Conservation (phyloP, 2,329 filamentous ascomycete species). For the Periconia macrospinosa region DNA sequence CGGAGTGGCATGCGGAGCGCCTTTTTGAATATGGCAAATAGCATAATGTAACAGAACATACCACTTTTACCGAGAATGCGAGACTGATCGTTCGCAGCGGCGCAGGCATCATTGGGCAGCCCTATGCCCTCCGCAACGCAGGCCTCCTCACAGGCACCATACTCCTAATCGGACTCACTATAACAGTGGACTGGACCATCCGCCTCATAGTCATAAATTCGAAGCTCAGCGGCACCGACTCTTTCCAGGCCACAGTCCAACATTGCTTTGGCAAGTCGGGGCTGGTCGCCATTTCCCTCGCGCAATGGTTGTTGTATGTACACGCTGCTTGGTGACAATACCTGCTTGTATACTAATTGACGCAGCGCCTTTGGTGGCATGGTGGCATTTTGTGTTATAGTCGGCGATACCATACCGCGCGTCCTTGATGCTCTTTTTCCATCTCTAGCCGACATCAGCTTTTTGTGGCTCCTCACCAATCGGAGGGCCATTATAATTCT, state of each 20-base stretch:
- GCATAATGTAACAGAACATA: conserved; percentile 68
- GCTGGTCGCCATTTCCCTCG: conserved; percentile 84
- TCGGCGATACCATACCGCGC: conserved; percentile 93
- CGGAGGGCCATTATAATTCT: conserved; percentile 84
- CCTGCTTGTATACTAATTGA: conserved; percentile 20
- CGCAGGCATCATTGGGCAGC: conserved; percentile 74
- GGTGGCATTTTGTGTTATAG: conserved; percentile 97
- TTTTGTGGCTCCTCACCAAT: conserved; percentile 81
- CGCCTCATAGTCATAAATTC: conserved; percentile 96
- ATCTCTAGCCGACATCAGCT: conserved; percentile 68
- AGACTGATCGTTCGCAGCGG: conserved; percentile 45
- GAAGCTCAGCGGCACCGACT: conserved; percentile 90
- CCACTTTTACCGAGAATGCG: neutral
- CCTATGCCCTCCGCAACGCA: conserved; percentile 93
- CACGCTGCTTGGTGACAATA: neutral
- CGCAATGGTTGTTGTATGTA: conserved; percentile 86
- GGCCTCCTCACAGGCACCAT: conserved; percentile 79
- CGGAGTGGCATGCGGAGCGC: conserved; percentile 84
- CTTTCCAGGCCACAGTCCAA: conserved; percentile 94
- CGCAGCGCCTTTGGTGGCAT: conserved; percentile 88
- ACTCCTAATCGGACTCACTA: conserved; percentile 76
- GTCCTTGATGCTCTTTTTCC: conserved; percentile 85
- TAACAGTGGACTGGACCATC: conserved; percentile 96
- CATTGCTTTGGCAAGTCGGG: conserved; percentile 90
- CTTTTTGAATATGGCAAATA: conserved; percentile 99